Conservation (phyloP, 345 rosid species). For the Corchorus olitorius region DNA sequence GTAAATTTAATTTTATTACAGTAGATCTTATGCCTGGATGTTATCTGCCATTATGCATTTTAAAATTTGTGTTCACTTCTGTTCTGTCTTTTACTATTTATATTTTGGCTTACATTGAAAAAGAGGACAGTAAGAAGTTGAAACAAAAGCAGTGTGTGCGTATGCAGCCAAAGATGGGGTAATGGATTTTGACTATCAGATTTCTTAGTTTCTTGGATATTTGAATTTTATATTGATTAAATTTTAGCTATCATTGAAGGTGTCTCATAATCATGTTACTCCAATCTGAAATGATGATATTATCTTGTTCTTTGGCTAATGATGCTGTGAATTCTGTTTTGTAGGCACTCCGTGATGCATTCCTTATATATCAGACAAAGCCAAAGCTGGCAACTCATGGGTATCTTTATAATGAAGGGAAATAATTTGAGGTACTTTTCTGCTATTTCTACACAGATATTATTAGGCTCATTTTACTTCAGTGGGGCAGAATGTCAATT, state of each 20-base stretch:
- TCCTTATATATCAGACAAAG: slow-evolving; percentile 96
- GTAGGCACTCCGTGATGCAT: slow-evolving; percentile 99
- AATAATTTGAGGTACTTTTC: slow-evolving; percentile 86
- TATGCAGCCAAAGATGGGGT: slow-evolving; percentile 99
- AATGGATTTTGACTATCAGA: slow-evolving; percentile 99
- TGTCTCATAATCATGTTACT: background rate
- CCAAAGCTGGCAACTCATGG: slow-evolving; percentile 93
- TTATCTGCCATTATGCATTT: background rate
- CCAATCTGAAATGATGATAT: background rate
- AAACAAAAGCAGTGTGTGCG: slow-evolving; percentile 99
- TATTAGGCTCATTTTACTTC: background rate
- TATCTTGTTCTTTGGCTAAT: background rate
- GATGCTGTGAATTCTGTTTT: slow-evolving; percentile 16
- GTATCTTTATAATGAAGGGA: slow-evolving; percentile 95
- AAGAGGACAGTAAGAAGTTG: slow-evolving; percentile 95
- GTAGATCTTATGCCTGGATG: background rate
- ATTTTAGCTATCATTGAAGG: slow-evolving; percentile 14
- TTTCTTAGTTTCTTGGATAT: slow-evolving; percentile 29
- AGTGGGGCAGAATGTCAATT: background rate
- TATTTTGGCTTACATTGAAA: slow-evolving; percentile 87
- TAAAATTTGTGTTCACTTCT: background rate
- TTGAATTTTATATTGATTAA: slow-evolving; percentile 10
- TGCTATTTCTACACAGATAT: background rate
- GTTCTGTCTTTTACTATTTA: slow-evolving; percentile 33
- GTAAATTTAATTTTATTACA: slow-evolving; percentile 35